These are phyloP conservation scores for Sungouiozyma intestinalis DNA, from an alignment of 805 yeast species.

Conservation along the genomic window DNA sequence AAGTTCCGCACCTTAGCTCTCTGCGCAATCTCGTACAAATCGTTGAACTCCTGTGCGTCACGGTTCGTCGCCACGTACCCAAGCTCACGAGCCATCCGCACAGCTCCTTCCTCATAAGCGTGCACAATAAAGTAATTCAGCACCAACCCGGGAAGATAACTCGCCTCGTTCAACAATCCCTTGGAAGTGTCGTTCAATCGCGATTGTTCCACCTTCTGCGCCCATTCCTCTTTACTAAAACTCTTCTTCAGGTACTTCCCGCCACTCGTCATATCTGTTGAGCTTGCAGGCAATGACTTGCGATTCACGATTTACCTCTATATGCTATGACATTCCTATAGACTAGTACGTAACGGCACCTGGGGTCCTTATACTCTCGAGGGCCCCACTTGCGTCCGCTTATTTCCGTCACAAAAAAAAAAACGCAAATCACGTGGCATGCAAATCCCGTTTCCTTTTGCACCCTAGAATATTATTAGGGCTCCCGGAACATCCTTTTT, in stretches of 20 bases:
- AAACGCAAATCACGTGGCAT: too few species aligned
- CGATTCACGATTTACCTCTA: too few species aligned
- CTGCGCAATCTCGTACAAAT: slow-evolving; percentile 18
- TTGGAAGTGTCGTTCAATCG: neutral
- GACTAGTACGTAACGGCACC: too few species aligned
- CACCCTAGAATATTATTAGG: too few species aligned
- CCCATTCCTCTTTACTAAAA: slow-evolving; percentile 22
- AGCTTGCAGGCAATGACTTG: too few species aligned
- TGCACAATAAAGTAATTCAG: slow-evolving; percentile 68
- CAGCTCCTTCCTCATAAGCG: slow-evolving; percentile 63
- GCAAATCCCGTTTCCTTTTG: too few species aligned
- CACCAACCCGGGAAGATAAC: slow-evolving; percentile 30
- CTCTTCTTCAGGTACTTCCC: slow-evolving; percentile 9
- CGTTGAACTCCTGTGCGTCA: slow-evolving; percentile 25
- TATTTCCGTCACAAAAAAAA: too few species aligned
- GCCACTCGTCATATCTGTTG: neutral
- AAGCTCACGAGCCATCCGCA: slow-evolving; percentile 49
- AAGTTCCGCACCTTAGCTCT: slow-evolving; percentile 18
- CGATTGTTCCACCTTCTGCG: slow-evolving; percentile 10
- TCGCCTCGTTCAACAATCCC: neutral
- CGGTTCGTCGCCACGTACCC: slow-evolving; percentile 21
- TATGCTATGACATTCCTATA: too few species aligned
- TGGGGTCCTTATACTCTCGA: too few species aligned
- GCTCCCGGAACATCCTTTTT: neutral
- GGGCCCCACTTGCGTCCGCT: too few species aligned